phyloP scores from a whole-genome alignment of 192 early-diverging fungal genomes.

The Geosiphon pyriformis region DNA sequence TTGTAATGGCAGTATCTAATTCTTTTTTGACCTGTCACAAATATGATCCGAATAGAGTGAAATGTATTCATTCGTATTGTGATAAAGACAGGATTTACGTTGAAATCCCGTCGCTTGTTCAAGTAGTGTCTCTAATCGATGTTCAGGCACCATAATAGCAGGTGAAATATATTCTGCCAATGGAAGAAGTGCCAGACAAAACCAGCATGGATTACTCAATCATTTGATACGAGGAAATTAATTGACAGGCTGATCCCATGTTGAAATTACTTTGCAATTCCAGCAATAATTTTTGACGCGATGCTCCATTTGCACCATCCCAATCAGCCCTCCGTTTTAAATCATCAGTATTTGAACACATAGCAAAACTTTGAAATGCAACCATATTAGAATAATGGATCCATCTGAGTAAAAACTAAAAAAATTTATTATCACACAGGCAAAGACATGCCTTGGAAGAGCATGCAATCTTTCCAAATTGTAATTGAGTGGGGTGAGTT shows the following conservation, averaged over 20 bases:
- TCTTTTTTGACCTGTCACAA: constrained; percentile 60
- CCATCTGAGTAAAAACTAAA: neutral
- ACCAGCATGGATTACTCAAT: neutral
- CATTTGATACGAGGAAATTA: neutral
- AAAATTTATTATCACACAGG: constrained; percentile 1
- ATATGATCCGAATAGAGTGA: constrained; percentile 68
- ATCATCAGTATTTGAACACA: constrained; percentile 63
- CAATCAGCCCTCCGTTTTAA: constrained; percentile 64
- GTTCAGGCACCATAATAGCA: constrained; percentile 80
- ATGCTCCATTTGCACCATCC: constrained; percentile 72
- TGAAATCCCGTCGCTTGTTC: constrained; percentile 76
- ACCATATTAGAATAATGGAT: neutral
- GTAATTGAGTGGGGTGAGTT: constrained; percentile 67
- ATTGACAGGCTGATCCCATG: neutral
- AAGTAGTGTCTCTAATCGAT: constrained; percentile 77
- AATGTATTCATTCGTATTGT: constrained; percentile 52
- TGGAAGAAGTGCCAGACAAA: neutral
- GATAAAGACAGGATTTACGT: constrained; percentile 75
- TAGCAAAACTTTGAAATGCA: constrained; percentile 52
- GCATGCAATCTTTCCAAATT: constrained; percentile 68
- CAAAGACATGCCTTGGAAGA: constrained; percentile 59
- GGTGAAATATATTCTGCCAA: constrained; percentile 67
- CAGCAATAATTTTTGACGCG: constrained; percentile 55
- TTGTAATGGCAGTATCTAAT: constrained; percentile 13
- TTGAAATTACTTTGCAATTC: constrained; percentile 63